A percentile compares a stretch with the other conserved stretches of the same genome.
Conservation (phyloP, 177 flowering plant genomes). For the Telopea speciosissima region DNA sequence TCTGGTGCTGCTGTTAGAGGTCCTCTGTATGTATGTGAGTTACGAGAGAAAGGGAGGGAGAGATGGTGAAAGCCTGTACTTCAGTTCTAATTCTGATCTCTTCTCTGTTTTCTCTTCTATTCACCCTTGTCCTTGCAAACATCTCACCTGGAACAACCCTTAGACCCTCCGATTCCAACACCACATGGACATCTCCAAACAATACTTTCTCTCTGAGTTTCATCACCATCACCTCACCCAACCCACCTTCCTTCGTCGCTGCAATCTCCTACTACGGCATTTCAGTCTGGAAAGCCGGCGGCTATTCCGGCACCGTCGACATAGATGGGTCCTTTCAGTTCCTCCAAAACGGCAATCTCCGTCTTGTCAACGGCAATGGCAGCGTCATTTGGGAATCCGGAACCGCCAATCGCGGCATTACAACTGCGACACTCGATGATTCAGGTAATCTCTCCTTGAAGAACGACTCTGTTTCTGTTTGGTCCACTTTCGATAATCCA, state of each 20-base stretch:
- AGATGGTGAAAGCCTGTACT: neutral
- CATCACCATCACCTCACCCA: conserved; percentile 21
- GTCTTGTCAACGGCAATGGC: conserved; percentile 41
- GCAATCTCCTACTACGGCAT: conserved; percentile 33
- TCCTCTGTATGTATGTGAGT: no score
- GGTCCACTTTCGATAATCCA: conserved; percentile 23
- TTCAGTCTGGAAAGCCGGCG: conserved; percentile 57
- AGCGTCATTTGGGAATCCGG: conserved; percentile 51
- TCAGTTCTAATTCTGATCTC: neutral
- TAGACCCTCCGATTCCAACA: conserved; percentile 24
- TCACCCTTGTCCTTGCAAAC: conserved; percentile 15
- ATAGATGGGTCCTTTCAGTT: conserved; percentile 21
- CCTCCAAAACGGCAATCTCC: conserved; percentile 36
- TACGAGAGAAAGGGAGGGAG: neutral
- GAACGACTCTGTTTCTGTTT: conserved; percentile 29
- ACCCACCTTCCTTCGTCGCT: no score
- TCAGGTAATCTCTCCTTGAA: conserved; percentile 47
- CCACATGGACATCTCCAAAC: conserved; percentile 48
- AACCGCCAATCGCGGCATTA: conserved; percentile 19
- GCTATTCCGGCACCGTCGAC: conserved; percentile 31
- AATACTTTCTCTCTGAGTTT: conserved; percentile 46
- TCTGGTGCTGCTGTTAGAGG: no score
- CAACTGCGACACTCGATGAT: conserved; percentile 38
- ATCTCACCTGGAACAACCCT: conserved; percentile 43
- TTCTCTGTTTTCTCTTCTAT: neutral